phyloP scores from a whole-genome alignment of 1,284 basidiomycete genomes.

The Phaffia rhodozyma region DNA sequence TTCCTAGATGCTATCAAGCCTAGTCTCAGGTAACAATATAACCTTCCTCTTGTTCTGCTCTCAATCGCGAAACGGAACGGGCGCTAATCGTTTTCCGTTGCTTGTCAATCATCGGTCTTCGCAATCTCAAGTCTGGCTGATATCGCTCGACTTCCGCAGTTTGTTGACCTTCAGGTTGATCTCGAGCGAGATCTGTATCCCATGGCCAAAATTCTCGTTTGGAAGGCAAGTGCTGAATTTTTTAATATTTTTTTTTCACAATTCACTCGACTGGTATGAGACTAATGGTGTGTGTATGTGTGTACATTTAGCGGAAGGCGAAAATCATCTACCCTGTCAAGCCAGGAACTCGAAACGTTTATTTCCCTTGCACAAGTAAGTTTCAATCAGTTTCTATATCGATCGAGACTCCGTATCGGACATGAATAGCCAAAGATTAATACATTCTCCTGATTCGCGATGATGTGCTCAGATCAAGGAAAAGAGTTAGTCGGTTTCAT shows the following conservation, averaged over 20 bases:
- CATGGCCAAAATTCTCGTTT: slow-evolving; percentile 7
- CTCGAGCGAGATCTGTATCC: slow-evolving; percentile 15
- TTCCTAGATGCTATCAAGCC: slow-evolving; percentile 8
- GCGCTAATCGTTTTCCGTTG: too few species aligned
- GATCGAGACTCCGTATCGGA: too few species aligned
- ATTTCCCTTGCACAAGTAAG: slow-evolving; percentile 6
- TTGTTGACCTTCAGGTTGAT: slow-evolving; percentile 9
- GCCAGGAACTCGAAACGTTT: slow-evolving; percentile 10
- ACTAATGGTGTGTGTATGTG: not conserved
- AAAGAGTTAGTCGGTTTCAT: slow-evolving; percentile 7
- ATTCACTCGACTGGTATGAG: not conserved
- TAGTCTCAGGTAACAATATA: slow-evolving; percentile 2
- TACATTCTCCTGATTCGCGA: too few species aligned
- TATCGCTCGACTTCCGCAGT: slow-evolving; percentile 5
- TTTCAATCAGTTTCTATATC: too few species aligned
- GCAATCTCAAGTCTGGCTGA: slow-evolving; percentile 1
- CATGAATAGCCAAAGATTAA: too few species aligned
- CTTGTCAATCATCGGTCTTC: not conserved
- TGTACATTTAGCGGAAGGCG: not conserved
- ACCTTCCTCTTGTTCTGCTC: not conserved
- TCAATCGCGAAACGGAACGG: too few species aligned
- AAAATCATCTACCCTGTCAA: slow-evolving; percentile 11
- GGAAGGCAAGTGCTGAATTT: slow-evolving; percentile 17
- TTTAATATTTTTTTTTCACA: not conserved
- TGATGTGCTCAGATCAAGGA: not conserved